A percentile compares a stretch with the other conserved stretches of the same genome.
phyloP scores from a whole-genome alignment of 495 filamentous ascomycete species.

The Neurospora intermedia region DNA sequence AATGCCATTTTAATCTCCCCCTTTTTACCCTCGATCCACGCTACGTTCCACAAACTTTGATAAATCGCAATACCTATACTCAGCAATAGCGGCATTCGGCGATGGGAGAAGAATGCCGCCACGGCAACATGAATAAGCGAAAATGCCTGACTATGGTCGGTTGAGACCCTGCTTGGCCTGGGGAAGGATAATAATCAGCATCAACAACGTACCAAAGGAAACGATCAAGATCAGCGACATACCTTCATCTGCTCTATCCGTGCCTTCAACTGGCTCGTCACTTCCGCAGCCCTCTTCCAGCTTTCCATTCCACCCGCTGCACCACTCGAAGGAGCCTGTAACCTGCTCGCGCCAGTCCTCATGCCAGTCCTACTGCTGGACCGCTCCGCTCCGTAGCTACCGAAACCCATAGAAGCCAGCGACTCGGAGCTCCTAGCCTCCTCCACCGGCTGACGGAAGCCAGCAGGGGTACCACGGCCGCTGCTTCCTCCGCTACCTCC shows the following conservation, averaged over 20 bases:
- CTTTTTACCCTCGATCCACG: not conserved
- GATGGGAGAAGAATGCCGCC: too few relatives aligned
- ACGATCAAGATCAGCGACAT: constrained; percentile 1
- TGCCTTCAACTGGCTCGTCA: constrained; percentile 92
- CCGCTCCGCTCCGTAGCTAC: constrained; percentile 17
- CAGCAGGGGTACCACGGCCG: constrained; percentile 45
- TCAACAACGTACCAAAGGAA: not conserved
- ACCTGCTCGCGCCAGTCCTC: constrained; percentile 31
- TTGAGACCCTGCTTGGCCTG: constrained; percentile 27
- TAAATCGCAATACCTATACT: not conserved
- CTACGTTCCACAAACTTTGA: not conserved
- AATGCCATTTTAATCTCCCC: not conserved
- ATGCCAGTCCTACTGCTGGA: constrained; percentile 31
- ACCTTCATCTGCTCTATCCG: constrained; percentile 78
- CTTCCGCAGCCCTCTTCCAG: constrained; percentile 97
- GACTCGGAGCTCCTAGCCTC: not conserved
- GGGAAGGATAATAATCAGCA: not conserved
- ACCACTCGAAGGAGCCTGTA: constrained; percentile 1
- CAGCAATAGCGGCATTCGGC: not conserved
- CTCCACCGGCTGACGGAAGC: constrained; percentile 23
- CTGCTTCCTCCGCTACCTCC: constrained; percentile 38
- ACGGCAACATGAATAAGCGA: too few relatives aligned
- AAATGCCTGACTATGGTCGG: constrained; percentile 10
- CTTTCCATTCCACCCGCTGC: constrained; percentile 56
- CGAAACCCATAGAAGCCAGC: constrained; percentile 14